A percentile compares a stretch with the other conserved stretches of the same genome.
Evolutionary conservation across 257 asterid genomes (phyloP).

Genomic region (Jacaranda copaia): DNA sequence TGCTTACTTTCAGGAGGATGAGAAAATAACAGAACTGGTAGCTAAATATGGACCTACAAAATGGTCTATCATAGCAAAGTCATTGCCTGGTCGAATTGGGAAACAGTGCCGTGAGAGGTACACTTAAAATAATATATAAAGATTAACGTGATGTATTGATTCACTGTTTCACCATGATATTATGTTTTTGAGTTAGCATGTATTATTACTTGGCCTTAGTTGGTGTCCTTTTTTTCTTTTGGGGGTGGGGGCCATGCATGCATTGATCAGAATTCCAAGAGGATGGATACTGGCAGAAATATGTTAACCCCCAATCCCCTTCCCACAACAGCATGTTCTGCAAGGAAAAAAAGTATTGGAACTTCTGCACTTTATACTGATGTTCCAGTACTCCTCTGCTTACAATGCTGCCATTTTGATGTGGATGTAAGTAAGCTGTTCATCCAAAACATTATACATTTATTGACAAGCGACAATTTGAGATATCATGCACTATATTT

Average conservation of each 20-base stretch:
- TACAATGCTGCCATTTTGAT: slow-evolving; percentile 11
- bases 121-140: slow-evolving; percentile 20
- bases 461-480: not conserved
- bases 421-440: slow-evolving; percentile 5
- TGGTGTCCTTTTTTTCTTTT: no score
- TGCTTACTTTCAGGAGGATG: slow-evolving; percentile 80
- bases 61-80: slow-evolving; percentile 96
- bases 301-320: not conserved
- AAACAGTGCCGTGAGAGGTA: slow-evolving; percentile 99
- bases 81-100: slow-evolving; percentile 98
- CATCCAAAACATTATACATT: slow-evolving; percentile 7
- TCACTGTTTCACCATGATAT: not conserved
- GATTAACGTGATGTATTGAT: slow-evolving; percentile 5
- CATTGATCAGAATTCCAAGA: not conserved
- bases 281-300: slow-evolving; percentile 10
- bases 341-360: not conserved
- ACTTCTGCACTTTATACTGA: not conserved
- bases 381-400: not conserved
- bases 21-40: slow-evolving; percentile 79
- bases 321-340: no score
- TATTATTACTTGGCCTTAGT: not conserved
- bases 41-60: slow-evolving; percentile 90
- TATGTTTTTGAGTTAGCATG: not conserved
- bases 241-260: no score
- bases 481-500: slow-evolving; percentile 14